Conservation (phyloP, 1,284 basidiomycete species). For the Ustilago hordei region DNA sequence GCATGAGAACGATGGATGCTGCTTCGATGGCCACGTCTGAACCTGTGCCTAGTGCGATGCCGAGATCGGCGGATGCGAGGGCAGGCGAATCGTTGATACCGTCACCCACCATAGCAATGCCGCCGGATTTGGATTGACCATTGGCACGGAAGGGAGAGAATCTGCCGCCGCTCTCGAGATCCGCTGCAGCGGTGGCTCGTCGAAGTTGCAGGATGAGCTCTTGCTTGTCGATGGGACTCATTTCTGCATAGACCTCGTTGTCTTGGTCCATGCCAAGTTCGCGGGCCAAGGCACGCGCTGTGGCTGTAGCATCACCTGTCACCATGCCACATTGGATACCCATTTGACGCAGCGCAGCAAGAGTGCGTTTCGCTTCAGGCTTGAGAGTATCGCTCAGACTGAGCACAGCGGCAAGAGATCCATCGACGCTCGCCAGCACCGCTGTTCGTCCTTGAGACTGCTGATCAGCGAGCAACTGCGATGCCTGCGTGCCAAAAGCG, state of each 20-base stretch:
- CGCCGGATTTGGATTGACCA: slow-evolving; percentile 34
- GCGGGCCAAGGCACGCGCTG: slow-evolving; percentile 61
- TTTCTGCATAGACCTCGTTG: slow-evolving; percentile 60
- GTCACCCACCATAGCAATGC: slow-evolving; percentile 83
- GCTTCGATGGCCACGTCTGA: slow-evolving; percentile 98
- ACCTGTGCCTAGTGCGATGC: slow-evolving; percentile 93
- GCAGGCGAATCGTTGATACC: slow-evolving; percentile 99
- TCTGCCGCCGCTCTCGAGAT: slow-evolving; percentile 31
- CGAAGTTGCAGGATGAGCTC: slow-evolving; percentile 70
- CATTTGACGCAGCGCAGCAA: slow-evolving; percentile 58
- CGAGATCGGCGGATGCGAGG: slow-evolving; percentile 91
- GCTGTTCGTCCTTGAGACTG: slow-evolving; percentile 61
- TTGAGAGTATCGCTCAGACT: slow-evolving; percentile 66
- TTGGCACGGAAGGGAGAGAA: slow-evolving; percentile 30
- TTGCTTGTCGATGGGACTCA: slow-evolving; percentile 67
- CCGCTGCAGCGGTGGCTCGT: slow-evolving; percentile 50
- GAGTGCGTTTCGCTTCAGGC: slow-evolving; percentile 57
- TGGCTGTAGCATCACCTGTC: slow-evolving; percentile 64
- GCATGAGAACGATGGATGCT: slow-evolving; percentile 97
- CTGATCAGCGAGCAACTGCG: slow-evolving; percentile 36
- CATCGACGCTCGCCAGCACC: slow-evolving; percentile 62
- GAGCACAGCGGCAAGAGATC: slow-evolving; percentile 44
- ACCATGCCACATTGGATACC: slow-evolving; percentile 64
- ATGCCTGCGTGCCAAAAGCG: slow-evolving; percentile 23
- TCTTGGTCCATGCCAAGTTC: slow-evolving; percentile 56